Evolutionary conservation across 2,329 filamentous ascomycete species (phyloP).

Genomic region (Penicillium sp.): DNA sequence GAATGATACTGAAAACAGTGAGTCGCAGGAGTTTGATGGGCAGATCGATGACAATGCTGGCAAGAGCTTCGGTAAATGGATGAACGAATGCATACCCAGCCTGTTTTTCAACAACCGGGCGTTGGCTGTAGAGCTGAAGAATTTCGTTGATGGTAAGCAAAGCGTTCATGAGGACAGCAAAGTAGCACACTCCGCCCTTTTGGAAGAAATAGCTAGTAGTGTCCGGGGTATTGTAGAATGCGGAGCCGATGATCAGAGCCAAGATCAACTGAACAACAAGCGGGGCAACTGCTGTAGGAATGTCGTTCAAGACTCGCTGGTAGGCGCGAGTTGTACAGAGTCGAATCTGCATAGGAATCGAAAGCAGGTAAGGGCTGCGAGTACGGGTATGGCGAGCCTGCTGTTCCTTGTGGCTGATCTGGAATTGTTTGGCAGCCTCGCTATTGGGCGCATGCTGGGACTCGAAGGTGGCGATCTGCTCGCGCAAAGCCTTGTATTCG

Average conservation of each 20-base stretch:
- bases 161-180: constrained; percentile 81
- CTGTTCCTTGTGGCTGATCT: constrained; percentile 33
- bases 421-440: constrained; percentile 29
- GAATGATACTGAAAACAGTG: constrained; percentile 71
- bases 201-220: constrained; percentile 70
- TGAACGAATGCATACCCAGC: constrained; percentile 32
- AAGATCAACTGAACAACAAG: constrained; percentile 67
- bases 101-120: constrained; percentile 30
- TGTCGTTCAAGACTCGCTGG: constrained; percentile 71
- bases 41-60: constrained; percentile 38
- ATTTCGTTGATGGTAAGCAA: constrained; percentile 54
- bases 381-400: constrained; percentile 51
- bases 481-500: constrained; percentile 42
- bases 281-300: constrained; percentile 66
- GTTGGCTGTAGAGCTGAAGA: constrained; percentile 42
- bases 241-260: constrained; percentile 72
- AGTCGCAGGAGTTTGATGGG: constrained; percentile 74
- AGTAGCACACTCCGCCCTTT: constrained; percentile 78
- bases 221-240: constrained; percentile 73
- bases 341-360: constrained; percentile 69
- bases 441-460: constrained; percentile 34
- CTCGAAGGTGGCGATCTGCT: constrained; percentile 43
- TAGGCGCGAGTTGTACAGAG: constrained; percentile 81
- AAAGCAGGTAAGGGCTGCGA: constrained; percentile 75
- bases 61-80: constrained; percentile 19